Evolutionary conservation across 441 rosid genomes (phyloP), one percentile per base, ranked within the genome.

Genomic region (Dalechampia spathulata): DNA sequence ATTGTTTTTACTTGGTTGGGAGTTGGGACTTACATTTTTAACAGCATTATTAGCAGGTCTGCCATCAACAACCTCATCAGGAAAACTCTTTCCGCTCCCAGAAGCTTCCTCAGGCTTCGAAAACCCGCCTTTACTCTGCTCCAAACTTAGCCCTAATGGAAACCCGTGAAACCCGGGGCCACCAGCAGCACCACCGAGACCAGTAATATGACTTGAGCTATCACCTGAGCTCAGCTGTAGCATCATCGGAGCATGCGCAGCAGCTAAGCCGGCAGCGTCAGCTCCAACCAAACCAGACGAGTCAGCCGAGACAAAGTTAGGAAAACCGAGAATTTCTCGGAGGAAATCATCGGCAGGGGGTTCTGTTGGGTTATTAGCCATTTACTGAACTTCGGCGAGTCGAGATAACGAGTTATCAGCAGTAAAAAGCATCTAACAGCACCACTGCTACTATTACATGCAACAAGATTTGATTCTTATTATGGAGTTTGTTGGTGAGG

Each of bases 131-230:
- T 79, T 86, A 14, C 97, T 92, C 79, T 86, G 90, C 21, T 92
- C 99, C 73, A 92, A 72, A 75, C 99, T 86, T 65, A 92, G 71
- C 8, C 92, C 96, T 46, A 85, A 52, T 6, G 99, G 99, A 49
- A 93, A 93, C 42, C 85, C 88, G 32, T 82, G 97, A 75, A 74
- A 85, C 41, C 83, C 88, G 26, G 65, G 73, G 30, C 63, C 69
- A 16, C 67, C 82, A n/a, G 79, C 68, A 21, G 78, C 81, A 28
- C 84, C 90, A 23, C 81, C 71, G 8, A 4, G 5, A 30, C 34
- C 34, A n/a, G n/a, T n/a, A n/a, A 30, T 30, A 8, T 30, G 34
- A 8, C 34, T 30, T 30, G 85, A 76, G 43, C 75, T 88, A n/a
- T 80, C 87, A 1, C 96, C 80, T 8, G 97, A 83, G 68, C 81